These are phyloP conservation scores for Sphaceloma murrayae DNA, from an alignment of 2,329 filamentous ascomycete genomes.

Conservation along the genomic window DNA sequence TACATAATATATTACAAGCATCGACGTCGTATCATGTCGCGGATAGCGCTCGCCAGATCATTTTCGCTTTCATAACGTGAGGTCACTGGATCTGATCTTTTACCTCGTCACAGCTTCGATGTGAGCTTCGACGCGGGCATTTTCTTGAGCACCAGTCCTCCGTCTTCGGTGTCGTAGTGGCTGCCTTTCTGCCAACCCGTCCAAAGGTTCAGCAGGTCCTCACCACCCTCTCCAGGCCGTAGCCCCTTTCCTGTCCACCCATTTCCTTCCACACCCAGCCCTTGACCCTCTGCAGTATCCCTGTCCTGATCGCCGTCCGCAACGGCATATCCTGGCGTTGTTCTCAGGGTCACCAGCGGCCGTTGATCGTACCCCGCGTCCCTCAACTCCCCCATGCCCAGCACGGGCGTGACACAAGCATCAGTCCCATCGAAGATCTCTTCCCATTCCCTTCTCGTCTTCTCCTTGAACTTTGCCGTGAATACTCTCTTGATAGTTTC, in stretches of 20 bases:
- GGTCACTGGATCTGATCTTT: no score
- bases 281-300: constrained; percentile 48
- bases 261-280: constrained; percentile 52
- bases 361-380: constrained; percentile 56
- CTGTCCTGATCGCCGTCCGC: constrained; percentile 38
- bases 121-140: constrained; percentile 4
- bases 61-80: no score
- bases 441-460: constrained; percentile 74
- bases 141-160: constrained; percentile 45
- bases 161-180: constrained; percentile 59
- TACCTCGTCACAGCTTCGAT: no score
- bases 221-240: constrained; percentile 60
- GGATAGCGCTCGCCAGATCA: no score
- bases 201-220: constrained; percentile 61
- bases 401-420: constrained; percentile 82
- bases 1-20: no score
- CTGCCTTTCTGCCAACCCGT: constrained; percentile 63
- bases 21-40: no score
- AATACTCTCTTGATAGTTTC: constrained; percentile 54
- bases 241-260: constrained; percentile 57
- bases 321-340: constrained; percentile 59
- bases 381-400: constrained; percentile 65
- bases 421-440: constrained; percentile 78
- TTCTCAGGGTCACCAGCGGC: constrained; percentile 57
- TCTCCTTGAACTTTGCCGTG: constrained; percentile 53